Base-by-base conservation (phyloP, 257 asterid species). In the Solanum gracilifrons region DNA sequence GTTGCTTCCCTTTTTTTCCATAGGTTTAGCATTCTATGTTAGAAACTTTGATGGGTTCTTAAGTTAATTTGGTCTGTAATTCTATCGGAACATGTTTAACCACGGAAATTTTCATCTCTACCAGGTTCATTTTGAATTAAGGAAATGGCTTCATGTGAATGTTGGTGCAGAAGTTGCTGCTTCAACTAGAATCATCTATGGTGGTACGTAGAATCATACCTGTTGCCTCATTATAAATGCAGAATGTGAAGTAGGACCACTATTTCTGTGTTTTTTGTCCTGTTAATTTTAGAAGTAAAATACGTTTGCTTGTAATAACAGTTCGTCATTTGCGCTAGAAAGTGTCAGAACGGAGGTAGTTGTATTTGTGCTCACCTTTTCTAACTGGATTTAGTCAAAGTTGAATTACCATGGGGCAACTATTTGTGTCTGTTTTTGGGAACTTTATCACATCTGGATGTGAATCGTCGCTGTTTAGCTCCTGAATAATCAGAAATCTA, bases 111-210 rank as follows among this genome's bases (percentile, higher is more conserved):
- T 86, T n/a, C 37, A 66, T 85, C 9, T 75, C 13, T 85, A 41
- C 66, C 89, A 89, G 91, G 89, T 87, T 75, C 92, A 90, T 87
- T 64, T 41, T 86, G 87, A 89, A 68, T 82, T 89, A 69, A 87
- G 92, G 58, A 90, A 90, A 75, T 90, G 89, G 92, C 89, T 89
- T 55, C 88, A 87, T 16, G 88, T 48, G 64, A 89, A 90, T 71
- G 90, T 29, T 66, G 89, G 87, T 36, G 82, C 89, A 23, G 87
- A 83, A 74, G 88, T 87, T 87, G 90, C 90, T 33, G 86, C 89
- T 72, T 85, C 89, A 48, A 89, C 87, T 16, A 87, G 91, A 66
- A 89, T 90, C 43, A 83, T 90, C 51, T 90, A 89, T 23, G 90
- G 92, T 89, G 92, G 92, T 89, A 86, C 10, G 27, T 43, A 27